These are phyloP conservation scores for Claviceps humidiphila DNA, from an alignment of 2,329 filamentous ascomycete genomes.

Conservation along the genomic window DNA sequence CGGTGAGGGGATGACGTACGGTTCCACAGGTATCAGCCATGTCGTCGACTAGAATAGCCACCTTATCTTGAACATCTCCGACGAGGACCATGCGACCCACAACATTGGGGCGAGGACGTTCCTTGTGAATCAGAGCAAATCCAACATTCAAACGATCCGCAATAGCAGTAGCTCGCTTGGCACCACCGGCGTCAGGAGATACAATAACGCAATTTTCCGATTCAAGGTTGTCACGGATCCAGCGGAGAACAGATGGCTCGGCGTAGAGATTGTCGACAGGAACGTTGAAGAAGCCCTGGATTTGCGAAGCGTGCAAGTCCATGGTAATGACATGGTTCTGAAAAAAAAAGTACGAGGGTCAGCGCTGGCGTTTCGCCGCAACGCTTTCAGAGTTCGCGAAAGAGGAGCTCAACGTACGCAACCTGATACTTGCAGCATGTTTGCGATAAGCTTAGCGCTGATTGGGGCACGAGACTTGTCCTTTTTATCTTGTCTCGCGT, in stretches of 20 bases:
- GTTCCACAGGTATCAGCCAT: constrained; percentile 97
- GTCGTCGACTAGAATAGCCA: constrained; percentile 92
- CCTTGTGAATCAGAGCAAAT: constrained; percentile 95
- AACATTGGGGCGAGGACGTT: constrained; percentile 73
- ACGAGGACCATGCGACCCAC: constrained; percentile 91
- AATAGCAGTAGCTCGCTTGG: constrained; percentile 86
- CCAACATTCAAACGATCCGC: constrained; percentile 81
- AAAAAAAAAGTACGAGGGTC: background rate
- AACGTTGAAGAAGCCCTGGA: constrained; percentile 89
- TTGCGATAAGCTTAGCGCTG: constrained; percentile 87
- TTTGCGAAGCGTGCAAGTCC: constrained; percentile 89
- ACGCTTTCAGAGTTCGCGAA: background rate
- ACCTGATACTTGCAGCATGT: constrained; percentile 92
- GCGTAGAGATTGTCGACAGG: constrained; percentile 73
- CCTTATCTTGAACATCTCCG: constrained; percentile 79
- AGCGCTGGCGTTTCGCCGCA: background rate
- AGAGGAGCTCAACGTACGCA: constrained; percentile 32
- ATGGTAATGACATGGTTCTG: constrained; percentile 66
- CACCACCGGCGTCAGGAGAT: constrained; percentile 86
- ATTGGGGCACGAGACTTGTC: constrained; percentile 90
- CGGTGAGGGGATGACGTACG: constrained; percentile 12
- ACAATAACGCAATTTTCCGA: constrained; percentile 84
- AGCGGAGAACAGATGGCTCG: constrained; percentile 80
- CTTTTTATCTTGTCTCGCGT: constrained; percentile 95
- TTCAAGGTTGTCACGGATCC: constrained; percentile 77